Percentiles rank a stretch among this genome's conserved stretches.
These are phyloP conservation scores for Angomonas desouzai DNA, from an alignment of 208 protist genomes.

Conservation along the genomic window DNA sequence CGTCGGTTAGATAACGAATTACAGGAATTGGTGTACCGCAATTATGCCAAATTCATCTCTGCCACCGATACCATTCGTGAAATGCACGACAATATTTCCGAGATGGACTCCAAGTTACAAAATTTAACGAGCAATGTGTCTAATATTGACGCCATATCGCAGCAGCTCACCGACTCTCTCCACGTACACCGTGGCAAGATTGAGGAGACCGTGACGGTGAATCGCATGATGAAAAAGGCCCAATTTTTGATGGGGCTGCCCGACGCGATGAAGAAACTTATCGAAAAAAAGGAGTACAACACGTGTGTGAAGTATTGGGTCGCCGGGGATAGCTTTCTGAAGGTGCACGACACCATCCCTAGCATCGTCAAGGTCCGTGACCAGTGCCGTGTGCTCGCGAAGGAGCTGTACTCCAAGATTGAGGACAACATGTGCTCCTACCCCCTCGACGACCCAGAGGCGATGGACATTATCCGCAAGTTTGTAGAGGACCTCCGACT, in stretches of 20 bases:
- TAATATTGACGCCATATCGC: conserved; percentile 65
- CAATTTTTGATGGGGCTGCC: conserved; percentile 79
- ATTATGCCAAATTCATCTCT: conserved; percentile 99
- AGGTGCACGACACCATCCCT: conserved; percentile 50
- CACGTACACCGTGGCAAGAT: conserved; percentile 62
- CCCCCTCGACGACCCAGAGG: conserved; percentile 74
- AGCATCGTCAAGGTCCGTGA: conserved; percentile 56
- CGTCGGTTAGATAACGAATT: conserved; percentile 92
- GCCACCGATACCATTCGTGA: conserved; percentile 97
- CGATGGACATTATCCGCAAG: conserved; percentile 65
- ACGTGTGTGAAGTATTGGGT: conserved; percentile 77
- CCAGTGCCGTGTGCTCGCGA: conserved; percentile 44
- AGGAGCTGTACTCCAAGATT: conserved; percentile 60
- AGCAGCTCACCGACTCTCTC: conserved; percentile 49
- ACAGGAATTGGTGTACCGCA: conserved; percentile 98
- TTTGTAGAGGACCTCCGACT: conserved; percentile 78
- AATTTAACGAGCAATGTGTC: conserved; percentile 69
- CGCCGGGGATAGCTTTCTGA: conserved; percentile 67
- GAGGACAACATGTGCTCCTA: conserved; percentile 56
- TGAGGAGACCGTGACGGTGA: conserved; percentile 63
- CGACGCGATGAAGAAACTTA: conserved; percentile 53
- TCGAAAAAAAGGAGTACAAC: conserved; percentile 51
- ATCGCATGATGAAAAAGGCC: conserved; percentile 75
- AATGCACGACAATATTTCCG: conserved; percentile 85
- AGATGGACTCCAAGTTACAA: conserved; percentile 86